A percentile compares a stretch with the other conserved stretches of the same genome.
Conservation (phyloP, 768 basidiomycete species). For the Dioszegia crocea region DNA sequence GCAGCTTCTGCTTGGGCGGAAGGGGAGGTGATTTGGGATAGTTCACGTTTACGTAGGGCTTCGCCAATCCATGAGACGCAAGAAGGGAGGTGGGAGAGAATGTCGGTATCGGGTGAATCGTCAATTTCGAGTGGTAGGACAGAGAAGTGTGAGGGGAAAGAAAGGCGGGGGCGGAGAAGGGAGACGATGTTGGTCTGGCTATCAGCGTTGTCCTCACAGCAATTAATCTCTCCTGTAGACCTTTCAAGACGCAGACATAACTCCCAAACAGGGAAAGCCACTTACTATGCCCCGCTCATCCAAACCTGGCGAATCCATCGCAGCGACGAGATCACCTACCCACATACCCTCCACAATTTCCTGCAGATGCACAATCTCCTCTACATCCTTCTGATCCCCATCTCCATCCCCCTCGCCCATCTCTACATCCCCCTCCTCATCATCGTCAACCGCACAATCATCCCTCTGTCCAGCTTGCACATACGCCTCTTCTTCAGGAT, state of each 20-base stretch:
- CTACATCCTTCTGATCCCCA: conserved; percentile 69
- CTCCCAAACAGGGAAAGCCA: no score
- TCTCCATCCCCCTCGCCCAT: conserved; percentile 53
- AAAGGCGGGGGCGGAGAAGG: conserved; percentile 71
- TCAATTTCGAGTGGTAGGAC: conserved; percentile 45
- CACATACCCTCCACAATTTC: conserved; percentile 74
- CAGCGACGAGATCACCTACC: conserved; percentile 75
- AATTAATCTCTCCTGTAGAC: no score
- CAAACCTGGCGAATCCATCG: conserved; percentile 61
- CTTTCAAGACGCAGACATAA: no score
- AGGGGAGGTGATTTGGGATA: background rate
- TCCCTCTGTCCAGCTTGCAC: conserved; percentile 8
- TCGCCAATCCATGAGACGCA: conserved; percentile 78
- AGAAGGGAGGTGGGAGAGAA: conserved; percentile 70
- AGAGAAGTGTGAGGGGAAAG: conserved; percentile 43
- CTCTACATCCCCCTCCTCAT: conserved; percentile 58
- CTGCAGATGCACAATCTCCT: conserved; percentile 79
- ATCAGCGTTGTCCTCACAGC: no score
- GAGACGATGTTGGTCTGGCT: conserved; percentile 72
- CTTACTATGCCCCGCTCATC: conserved; percentile 67
- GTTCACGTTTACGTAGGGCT: conserved; percentile 56
- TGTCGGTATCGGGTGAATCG: conserved; percentile 60
- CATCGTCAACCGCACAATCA: conserved; percentile 71
- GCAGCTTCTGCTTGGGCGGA: background rate
- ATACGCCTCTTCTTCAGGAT: conserved; percentile 29